phyloP scores from a whole-genome alignment of 2,329 filamentous ascomycete genomes.

The Claviceps paspali region DNA sequence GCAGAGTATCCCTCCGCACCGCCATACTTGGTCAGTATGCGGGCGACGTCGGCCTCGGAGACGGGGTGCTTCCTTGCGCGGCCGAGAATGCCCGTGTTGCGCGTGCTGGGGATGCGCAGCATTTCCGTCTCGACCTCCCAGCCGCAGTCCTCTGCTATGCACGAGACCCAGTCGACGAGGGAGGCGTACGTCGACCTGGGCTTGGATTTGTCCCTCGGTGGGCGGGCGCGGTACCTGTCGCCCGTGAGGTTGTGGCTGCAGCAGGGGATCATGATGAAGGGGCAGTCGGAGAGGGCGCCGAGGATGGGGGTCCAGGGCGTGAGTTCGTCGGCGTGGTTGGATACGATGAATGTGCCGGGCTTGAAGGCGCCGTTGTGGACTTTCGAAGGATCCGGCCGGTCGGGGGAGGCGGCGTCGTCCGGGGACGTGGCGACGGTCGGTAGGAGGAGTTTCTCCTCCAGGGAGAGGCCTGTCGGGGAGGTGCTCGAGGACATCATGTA shows the following conservation, averaged over 20 bases:
- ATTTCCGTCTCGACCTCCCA: slow-evolving; percentile 71
- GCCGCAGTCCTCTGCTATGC: slow-evolving; percentile 55
- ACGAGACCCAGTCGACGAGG: slow-evolving; percentile 62
- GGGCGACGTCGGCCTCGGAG: slow-evolving; percentile 19
- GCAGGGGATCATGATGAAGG: slow-evolving; percentile 89
- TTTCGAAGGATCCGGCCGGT: slow-evolving; percentile 5
- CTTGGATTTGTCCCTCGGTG: slow-evolving; percentile 33
- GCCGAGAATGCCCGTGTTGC: slow-evolving; percentile 72
- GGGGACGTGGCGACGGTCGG: slow-evolving; percentile 22
- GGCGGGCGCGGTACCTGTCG: slow-evolving; percentile 51
- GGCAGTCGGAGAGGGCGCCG: slow-evolving; percentile 56
- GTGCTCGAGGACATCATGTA: slow-evolving; percentile 33
- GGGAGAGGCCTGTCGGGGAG: slow-evolving; percentile 17
- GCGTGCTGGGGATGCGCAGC: slow-evolving; percentile 79
- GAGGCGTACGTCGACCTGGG: slow-evolving; percentile 63
- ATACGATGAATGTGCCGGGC: slow-evolving; percentile 73
- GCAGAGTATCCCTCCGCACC: slow-evolving; percentile 42
- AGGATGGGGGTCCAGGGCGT: slow-evolving; percentile 92
- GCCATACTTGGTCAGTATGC: slow-evolving; percentile 34
- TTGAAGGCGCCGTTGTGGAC: slow-evolving; percentile 53
- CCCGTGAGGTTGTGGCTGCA: slow-evolving; percentile 82
- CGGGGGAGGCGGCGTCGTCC: neutral
- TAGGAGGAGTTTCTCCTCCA: slow-evolving; percentile 34
- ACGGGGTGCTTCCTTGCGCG: slow-evolving; percentile 7
- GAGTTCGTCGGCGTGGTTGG: slow-evolving; percentile 92